These are phyloP conservation scores for Xylaria multiplex DNA, from an alignment of 2,329 filamentous ascomycete species.

Conservation along the genomic window DNA sequence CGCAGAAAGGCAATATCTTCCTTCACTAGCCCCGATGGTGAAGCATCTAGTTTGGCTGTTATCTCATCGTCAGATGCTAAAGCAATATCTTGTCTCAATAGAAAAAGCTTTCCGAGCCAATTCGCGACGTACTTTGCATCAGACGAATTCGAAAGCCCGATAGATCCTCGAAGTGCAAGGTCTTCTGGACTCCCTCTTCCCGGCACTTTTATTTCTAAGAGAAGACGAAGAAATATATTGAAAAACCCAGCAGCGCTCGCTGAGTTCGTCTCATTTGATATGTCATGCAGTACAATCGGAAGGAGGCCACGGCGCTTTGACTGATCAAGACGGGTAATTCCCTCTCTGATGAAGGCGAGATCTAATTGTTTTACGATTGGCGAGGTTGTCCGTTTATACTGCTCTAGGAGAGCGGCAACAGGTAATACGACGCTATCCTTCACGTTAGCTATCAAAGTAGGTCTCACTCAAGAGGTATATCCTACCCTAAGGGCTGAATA, in stretches of 20 bases:
- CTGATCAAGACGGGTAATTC: constrained; percentile 62
- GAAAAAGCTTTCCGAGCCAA: constrained; percentile 81
- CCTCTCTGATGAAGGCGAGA: constrained; percentile 88
- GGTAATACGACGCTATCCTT: constrained; percentile 76
- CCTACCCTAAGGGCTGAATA: constrained; percentile 62
- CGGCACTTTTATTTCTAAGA: constrained; percentile 78
- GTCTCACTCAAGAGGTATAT: constrained; percentile 21
- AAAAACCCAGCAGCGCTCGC: constrained; percentile 71
- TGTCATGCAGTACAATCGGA: constrained; percentile 74
- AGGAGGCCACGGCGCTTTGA: constrained; percentile 76
- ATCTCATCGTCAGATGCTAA: constrained; percentile 43
- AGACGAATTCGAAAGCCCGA: constrained; percentile 72
- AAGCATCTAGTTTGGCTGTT: constrained; percentile 44
- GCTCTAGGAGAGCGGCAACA: constrained; percentile 83
- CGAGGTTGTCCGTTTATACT: constrained; percentile 83
- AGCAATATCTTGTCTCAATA: constrained; percentile 65
- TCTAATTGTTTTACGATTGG: constrained; percentile 88
- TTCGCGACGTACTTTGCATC: constrained; percentile 79
- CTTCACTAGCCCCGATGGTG: constrained; percentile 67
- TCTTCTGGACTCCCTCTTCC: constrained; percentile 83
- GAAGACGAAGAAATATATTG: constrained; percentile 80
- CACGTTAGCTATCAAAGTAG: constrained; percentile 29
- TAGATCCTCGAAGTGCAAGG: constrained; percentile 67
- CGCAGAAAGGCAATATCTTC: constrained; percentile 76
- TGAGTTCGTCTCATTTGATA: constrained; percentile 67